Evolutionary conservation across 116 monocot genomes (phyloP).

Genomic region (Papilionanthe hybrid): DNA sequence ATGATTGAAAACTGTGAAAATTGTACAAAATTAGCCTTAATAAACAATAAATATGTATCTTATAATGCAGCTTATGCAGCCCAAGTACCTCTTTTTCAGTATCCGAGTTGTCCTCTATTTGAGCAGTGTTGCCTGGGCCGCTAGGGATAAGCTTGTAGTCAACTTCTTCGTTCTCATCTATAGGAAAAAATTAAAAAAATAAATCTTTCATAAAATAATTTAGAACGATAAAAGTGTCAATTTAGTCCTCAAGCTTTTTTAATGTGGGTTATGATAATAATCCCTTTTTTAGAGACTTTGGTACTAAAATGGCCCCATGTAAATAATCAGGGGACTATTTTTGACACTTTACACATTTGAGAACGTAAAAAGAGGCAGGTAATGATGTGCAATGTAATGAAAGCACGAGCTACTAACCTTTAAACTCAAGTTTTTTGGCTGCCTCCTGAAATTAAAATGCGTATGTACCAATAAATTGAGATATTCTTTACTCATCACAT

Average conservation of each 20-base stretch:
- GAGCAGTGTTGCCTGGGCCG: constrained; percentile 12
- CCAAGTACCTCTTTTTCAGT: constrained; percentile 26
- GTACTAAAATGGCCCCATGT: no score
- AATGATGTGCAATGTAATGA: not conserved
- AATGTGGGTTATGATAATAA: no score
- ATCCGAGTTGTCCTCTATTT: not conserved
- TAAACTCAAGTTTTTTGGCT: constrained; percentile 7
- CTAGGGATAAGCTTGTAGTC: constrained; percentile 29
- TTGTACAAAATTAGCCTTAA: not conserved
- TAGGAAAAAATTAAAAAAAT: not conserved
- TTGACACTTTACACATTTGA: no score
- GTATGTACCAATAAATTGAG: not conserved
- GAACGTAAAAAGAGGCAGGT: not conserved
- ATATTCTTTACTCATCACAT: not conserved
- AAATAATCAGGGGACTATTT: no score
- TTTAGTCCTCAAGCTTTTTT: no score
- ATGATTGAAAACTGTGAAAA: constrained; percentile 16
- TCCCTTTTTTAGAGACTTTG: no score
- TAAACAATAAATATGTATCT: not conserved
- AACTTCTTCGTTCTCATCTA: constrained; percentile 12
- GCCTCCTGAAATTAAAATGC: constrained; percentile 25
- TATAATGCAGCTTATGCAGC: not conserved
- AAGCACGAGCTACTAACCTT: constrained; percentile 15
- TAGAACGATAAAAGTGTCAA: not conserved
- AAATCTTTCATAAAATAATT: not conserved